phyloP scores from a whole-genome alignment of 2,329 filamentous ascomycete genomes.

The Nannizziopsis arthrosporioides region DNA sequence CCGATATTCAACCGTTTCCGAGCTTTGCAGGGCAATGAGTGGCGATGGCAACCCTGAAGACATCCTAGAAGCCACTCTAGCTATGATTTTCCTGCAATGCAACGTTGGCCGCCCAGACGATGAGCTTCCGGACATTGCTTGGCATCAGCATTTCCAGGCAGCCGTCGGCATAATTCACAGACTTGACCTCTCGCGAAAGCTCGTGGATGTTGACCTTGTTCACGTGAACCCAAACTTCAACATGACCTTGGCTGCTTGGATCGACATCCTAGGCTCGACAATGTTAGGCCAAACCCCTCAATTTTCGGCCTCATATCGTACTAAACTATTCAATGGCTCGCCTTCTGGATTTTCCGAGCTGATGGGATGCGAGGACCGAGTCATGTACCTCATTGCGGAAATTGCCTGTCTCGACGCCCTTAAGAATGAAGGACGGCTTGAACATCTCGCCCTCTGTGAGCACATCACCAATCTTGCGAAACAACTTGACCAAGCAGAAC shows the following conservation, averaged over 20 bases:
- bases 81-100: slow-evolving; percentile 89
- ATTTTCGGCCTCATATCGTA: slow-evolving; percentile 90
- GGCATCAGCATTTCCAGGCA: slow-evolving; percentile 94
- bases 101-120: slow-evolving; percentile 80
- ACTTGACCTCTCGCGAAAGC: slow-evolving; percentile 61
- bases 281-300: slow-evolving; percentile 77
- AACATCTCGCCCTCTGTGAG: slow-evolving; percentile 73
- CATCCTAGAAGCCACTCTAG: slow-evolving; percentile 80
- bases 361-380: slow-evolving; percentile 93
- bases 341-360: slow-evolving; percentile 72
- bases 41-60: slow-evolving; percentile 69
- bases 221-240: slow-evolving; percentile 67
- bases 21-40: slow-evolving; percentile 68
- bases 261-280: slow-evolving; percentile 89
- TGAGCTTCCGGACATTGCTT: slow-evolving; percentile 77
- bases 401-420: slow-evolving; percentile 90
- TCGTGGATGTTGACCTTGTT: slow-evolving; percentile 50
- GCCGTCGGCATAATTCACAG: slow-evolving; percentile 74
- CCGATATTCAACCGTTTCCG: slow-evolving; percentile 69
- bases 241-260: slow-evolving; percentile 82
- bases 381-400: slow-evolving; percentile 97
- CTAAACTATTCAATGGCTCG: slow-evolving; percentile 63
- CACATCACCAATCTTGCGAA: slow-evolving; percentile 81
- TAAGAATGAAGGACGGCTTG: slow-evolving; percentile 64
- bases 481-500: slow-evolving; percentile 73